A percentile compares a stretch with the other conserved stretches of the same genome.
These are phyloP conservation scores for Pisolithus sp. DNA, from an alignment of 768 basidiomycete genomes.

Conservation along the genomic window DNA sequence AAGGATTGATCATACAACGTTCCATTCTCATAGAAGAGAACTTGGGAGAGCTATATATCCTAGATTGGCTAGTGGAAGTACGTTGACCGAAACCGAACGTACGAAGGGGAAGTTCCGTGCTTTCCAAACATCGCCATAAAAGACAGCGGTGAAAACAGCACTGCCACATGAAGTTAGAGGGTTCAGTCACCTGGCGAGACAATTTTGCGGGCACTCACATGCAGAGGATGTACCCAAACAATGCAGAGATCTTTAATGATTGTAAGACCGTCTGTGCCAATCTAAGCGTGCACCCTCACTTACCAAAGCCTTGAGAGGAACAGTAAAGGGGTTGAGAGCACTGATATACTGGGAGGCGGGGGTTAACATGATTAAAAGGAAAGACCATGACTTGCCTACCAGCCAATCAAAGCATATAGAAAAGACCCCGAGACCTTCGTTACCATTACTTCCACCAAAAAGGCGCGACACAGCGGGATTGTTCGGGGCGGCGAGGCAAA, in stretches of 20 bases:
- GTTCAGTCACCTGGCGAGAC: neutral
- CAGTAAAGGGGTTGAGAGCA: slow-evolving; percentile 41
- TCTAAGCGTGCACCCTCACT: neutral
- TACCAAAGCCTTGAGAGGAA: slow-evolving; percentile 42
- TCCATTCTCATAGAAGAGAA: slow-evolving; percentile 46
- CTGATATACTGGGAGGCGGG: slow-evolving; percentile 15
- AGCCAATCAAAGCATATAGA: slow-evolving; percentile 61
- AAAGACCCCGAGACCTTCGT: slow-evolving; percentile 57
- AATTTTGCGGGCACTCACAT: slow-evolving; percentile 29
- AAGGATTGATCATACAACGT: slow-evolving; percentile 44
- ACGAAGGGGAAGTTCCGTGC: slow-evolving; percentile 56
- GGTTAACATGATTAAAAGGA: slow-evolving; percentile 31
- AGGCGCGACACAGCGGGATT: slow-evolving; percentile 46
- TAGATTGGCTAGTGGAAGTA: neutral
- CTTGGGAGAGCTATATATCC: slow-evolving; percentile 36
- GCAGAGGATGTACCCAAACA: slow-evolving; percentile 46
- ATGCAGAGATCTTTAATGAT: slow-evolving; percentile 32
- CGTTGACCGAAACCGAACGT: neutral
- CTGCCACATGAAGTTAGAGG: slow-evolving; percentile 5
- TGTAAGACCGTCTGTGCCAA: neutral
- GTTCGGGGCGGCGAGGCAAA: slow-evolving; percentile 47
- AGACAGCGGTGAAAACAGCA: slow-evolving; percentile 31
- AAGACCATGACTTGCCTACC: slow-evolving; percentile 36
- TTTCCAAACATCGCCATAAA: slow-evolving; percentile 49
- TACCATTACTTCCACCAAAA: slow-evolving; percentile 57